phyloP scores from a whole-genome alignment of 2,329 filamentous ascomycete genomes.

The Arthrobotrys sinensis region DNA sequence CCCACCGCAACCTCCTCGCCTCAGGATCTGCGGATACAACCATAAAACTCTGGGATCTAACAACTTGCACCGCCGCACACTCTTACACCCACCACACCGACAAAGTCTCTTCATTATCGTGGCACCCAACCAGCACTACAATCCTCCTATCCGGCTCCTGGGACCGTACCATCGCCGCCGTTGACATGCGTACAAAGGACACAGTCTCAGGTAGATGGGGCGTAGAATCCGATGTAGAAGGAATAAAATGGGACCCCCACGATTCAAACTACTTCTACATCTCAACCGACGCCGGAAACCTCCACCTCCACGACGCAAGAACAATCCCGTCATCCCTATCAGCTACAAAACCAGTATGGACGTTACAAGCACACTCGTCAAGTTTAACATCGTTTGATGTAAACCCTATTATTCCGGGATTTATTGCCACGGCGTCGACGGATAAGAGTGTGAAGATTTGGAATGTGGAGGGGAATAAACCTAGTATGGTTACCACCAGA shows the following conservation, averaged over 20 bases:
- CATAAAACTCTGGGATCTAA: slow-evolving; percentile 96
- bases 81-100: slow-evolving; percentile 91
- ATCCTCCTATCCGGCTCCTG: slow-evolving; percentile 93
- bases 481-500: slow-evolving; percentile 89
- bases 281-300: slow-evolving; percentile 89
- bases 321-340: slow-evolving; percentile 77
- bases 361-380: slow-evolving; percentile 85
- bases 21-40: slow-evolving; percentile 97
- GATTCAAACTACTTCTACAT: slow-evolving; percentile 95
- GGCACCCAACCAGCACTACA: slow-evolving; percentile 90
- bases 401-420: slow-evolving; percentile 90
- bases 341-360: slow-evolving; percentile 89
- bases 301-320: slow-evolving; percentile 92
- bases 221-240: slow-evolving; percentile 95
- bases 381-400: slow-evolving; percentile 93
- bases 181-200: slow-evolving; percentile 94
- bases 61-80: slow-evolving; percentile 92
- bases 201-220: slow-evolving; percentile 84
- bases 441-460: slow-evolving; percentile 97
- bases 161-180: slow-evolving; percentile 92
- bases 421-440: slow-evolving; percentile 91
- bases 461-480: slow-evolving; percentile 82
- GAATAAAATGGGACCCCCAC: slow-evolving; percentile 92
- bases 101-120: slow-evolving; percentile 96
- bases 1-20: slow-evolving; percentile 93